A percentile compares a stretch with the other conserved stretches of the same genome.
Evolutionary conservation across 371 early-diverging fungal genomes (phyloP).

Genomic region (Saksenaea vasiformis): DNA sequence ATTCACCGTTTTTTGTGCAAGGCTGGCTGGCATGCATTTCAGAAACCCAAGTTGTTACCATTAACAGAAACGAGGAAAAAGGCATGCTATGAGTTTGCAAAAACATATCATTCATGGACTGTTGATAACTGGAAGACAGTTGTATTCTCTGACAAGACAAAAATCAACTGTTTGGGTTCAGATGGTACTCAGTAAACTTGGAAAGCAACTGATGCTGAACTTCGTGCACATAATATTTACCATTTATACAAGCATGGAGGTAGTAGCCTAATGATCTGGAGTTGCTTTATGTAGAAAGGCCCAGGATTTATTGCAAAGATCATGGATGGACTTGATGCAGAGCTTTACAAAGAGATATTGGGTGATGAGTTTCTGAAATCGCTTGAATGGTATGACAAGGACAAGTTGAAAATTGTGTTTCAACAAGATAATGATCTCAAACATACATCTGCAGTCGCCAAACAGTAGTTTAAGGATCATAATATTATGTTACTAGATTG

Average conservation of each 20-base stretch:
- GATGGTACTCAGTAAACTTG: constrained; percentile 18
- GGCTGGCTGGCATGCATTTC: too few species aligned
- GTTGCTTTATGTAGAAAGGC: constrained; percentile 8
- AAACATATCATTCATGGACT: neutral
- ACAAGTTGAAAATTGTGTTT: constrained; percentile 19
- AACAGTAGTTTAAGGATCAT: constrained; percentile 15
- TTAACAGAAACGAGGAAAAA: too few species aligned
- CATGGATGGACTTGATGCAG: constrained; percentile 19
- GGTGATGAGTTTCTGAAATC: constrained; percentile 10
- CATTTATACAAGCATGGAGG: constrained; percentile 8
- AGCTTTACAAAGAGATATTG: constrained; percentile 25
- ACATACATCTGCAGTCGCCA: constrained; percentile 26
- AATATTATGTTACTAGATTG: constrained; percentile 23
- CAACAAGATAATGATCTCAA: constrained; percentile 37
- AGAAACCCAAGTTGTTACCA: too few species aligned
- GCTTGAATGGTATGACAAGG: constrained; percentile 12
- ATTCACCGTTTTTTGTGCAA: too few species aligned
- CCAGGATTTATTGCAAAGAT: constrained; percentile 14
- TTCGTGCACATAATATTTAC: neutral
- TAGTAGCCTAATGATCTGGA: constrained; percentile 11
- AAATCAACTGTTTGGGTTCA: constrained; percentile 21
- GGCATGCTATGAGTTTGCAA: too few species aligned
- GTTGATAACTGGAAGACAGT: neutral
- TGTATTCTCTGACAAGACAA: constrained; percentile 13
- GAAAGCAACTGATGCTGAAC: neutral